Percentiles rank a stretch among this genome's conserved stretches.
phyloP scores from a whole-genome alignment of 202 grass and related monocot genomes.

The Cymbopogon flexuosus region DNA sequence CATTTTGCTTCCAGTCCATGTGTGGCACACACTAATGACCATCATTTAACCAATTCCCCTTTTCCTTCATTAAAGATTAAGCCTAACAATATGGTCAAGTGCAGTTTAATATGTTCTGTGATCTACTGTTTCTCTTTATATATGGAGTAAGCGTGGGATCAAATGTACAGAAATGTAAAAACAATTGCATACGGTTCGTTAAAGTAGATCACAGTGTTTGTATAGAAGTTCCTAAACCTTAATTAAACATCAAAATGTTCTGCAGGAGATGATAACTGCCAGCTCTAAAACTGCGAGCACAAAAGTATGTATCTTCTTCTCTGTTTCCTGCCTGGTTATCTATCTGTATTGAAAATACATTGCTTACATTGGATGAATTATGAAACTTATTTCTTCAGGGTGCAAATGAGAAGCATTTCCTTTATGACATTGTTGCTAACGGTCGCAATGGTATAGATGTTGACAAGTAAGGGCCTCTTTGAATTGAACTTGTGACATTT shows the following conservation, averaged over 20 bases:
- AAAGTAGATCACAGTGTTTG: not conserved
- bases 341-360: constrained; percentile 1
- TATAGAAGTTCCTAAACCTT: not conserved
- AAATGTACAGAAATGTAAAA: not conserved
- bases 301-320: constrained; percentile 49
- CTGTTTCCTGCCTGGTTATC: not conserved
- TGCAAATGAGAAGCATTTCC: constrained; percentile 74
- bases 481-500: constrained; percentile 16
- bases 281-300: constrained; percentile 49
- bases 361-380: constrained; percentile 31
- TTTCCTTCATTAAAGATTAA: not conserved
- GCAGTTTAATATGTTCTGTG: not conserved
- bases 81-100: not conserved
- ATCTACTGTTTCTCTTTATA: not conserved
- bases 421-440: constrained; percentile 99
- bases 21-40: not conserved
- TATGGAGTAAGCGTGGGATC: not conserved
- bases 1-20: constrained; percentile 16
- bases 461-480: constrained; percentile 66
- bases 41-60: not conserved
- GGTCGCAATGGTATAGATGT: constrained; percentile 96
- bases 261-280: constrained; percentile 83
- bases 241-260: constrained; percentile 21
- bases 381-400: constrained; percentile 41
- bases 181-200: not conserved